phyloP scores from a whole-genome alignment of 2,329 filamentous ascomycete genomes.

The Curvularia sp. region DNA sequence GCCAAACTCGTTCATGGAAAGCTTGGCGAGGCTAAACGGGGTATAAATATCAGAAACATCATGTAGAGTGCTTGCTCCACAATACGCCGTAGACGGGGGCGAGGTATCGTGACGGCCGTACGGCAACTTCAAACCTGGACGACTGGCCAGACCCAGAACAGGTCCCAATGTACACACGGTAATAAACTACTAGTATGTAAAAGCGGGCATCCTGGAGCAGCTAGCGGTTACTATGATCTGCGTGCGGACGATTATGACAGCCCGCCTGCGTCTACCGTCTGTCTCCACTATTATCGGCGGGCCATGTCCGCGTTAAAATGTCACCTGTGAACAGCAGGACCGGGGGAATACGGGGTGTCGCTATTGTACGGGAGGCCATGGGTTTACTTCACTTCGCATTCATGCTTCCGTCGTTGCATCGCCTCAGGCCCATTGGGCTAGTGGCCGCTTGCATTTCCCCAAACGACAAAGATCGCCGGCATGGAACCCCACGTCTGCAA shows the following conservation, averaged over 20 bases:
- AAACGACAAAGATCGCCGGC: conserved; percentile 1
- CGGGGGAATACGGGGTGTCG: conserved; percentile 3
- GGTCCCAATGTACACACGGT: background rate
- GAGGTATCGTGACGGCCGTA: background rate
- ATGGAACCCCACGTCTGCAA: background rate
- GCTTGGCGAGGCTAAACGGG: conserved; percentile 3
- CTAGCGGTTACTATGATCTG: conserved; percentile 3
- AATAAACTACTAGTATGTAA: background rate
- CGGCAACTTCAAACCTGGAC: background rate
- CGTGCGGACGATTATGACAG: conserved; percentile 11
- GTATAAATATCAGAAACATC: background rate
- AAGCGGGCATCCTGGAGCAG: background rate
- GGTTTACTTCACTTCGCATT: background rate
- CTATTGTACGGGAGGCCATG: background rate
- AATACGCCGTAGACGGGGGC: background rate
- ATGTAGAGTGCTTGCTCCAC: background rate
- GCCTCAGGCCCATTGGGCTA: background rate
- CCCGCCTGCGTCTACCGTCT: conserved; percentile 10
- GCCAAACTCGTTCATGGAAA: conserved; percentile 1
- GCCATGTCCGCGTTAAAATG: background rate
- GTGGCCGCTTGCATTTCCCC: conserved; percentile 3
- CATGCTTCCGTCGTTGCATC: conserved; percentile 1
- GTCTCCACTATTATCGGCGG: conserved; percentile 12
- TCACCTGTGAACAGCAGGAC: background rate
- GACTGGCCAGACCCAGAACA: background rate